Evolutionary conservation across 192 early-diverging fungal species (phyloP), one percentile per base, ranked within the genome.

Genomic region (Backusella psychrophila): DNA sequence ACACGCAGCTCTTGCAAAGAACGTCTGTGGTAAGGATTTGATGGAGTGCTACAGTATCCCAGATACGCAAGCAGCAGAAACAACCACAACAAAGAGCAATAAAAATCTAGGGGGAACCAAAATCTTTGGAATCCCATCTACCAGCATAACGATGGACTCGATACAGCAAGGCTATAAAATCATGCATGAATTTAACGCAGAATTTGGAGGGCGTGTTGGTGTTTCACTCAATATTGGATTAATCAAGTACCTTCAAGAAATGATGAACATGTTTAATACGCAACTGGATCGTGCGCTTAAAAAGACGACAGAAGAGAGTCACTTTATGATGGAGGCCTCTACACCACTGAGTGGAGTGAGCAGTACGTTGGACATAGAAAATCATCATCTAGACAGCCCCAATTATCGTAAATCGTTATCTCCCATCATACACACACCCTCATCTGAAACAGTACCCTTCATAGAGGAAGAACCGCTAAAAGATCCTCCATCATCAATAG

Each of bases 171-270:
- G 56, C 21, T 69, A 74, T 17, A 31, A 66, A 19, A 49, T 78
- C 11, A 59, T 81, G n/a, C 81, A 87, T 69, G 69, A 69, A 26
- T 87, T 87, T 72, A 14, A 56, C 7, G 75, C 76, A 11, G 72
- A 78, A 26, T 87, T 87, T 65, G 78, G 77, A 4, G 86, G 83
- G 39, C 74, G 82, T 33, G 78, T 87, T 26, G 74, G 84, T 49
- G 78, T 87, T 8, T 82, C 86, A 3, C 76, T 87, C 3, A 87
- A 87, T 75, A 72, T 87, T 73, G 81, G 82, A 9, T 76, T 82
- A 34, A 84, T 84, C 41, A 79, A 76, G 36, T 84, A 86, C 71
- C 66, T 87, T 8, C 84, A 83, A 72, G 86, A 86, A 71, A 38
- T 87, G 65, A 35, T 63, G 15, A 74, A 69, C 31, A 72, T 80